Evolutionary conservation across 164 flowering plant species (phyloP), one percentile per base, ranked within the genome.

Genomic region (Aristolochia fimbriata): DNA sequence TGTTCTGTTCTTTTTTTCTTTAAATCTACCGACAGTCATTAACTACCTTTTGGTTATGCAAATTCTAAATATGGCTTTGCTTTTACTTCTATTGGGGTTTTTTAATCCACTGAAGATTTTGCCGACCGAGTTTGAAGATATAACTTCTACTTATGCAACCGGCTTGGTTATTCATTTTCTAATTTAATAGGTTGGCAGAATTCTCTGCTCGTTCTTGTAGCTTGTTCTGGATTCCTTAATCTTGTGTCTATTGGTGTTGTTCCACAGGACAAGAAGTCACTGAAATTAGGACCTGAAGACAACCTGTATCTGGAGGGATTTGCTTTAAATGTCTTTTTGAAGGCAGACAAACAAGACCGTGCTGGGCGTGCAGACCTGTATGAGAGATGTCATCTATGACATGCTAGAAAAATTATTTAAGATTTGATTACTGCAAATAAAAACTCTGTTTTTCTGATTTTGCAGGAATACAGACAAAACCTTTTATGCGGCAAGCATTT

Each of bases 401-500:
- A 43, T 41, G 15, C 31, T 41, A 15, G 57, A 21, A 21, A 17
- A 17, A 4, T 49, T 49, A 3, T 2, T 5, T 27, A 5, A 49
- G 52, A 4, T 6, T 13, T 11, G 6, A 48, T 48, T 49, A 49
- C 12, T 11, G n/a, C 43, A 37, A 37, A 37, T 37, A 37, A 37
- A 37, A 37, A 37, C 43, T 6, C 30, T 19, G 24, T 43, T 58
- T 0, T 27, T 12, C 27, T 37, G 30, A 27, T 54, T 30, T 60
- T 66, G 5, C 83, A 92, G 98, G 81, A 87, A 74, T 71, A 92
- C 97, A 56, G 98, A 97, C 46, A 93, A 90, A 73, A 88, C 97
- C 13, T 93, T 93, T 65, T 93, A 93, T 77, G 99, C 99, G 45
- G 99, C 99, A 25, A 93, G 99, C 78, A 86, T 93, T 64, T 93